Evolutionary conservation across 2,329 filamentous ascomycete species (phyloP).

Genomic region (Domatiomyces catenatus): DNA sequence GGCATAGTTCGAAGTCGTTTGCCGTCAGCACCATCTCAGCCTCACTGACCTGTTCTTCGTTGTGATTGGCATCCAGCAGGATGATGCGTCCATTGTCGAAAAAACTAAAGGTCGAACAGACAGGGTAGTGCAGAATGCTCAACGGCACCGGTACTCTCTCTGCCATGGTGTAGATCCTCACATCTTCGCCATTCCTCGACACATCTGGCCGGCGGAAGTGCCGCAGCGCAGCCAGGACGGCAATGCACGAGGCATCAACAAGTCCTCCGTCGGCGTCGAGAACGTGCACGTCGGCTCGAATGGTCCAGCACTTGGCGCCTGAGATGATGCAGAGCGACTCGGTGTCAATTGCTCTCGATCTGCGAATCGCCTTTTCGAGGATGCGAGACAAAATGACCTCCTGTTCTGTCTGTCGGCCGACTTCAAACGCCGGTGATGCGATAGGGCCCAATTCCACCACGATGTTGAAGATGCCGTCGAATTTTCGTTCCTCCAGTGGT

Average conservation of each 20-base stretch:
- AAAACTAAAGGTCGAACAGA: slow-evolving; percentile 80
- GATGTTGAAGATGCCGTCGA: slow-evolving; percentile 91
- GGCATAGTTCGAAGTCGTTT: slow-evolving; percentile 84
- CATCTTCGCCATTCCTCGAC: slow-evolving; percentile 64
- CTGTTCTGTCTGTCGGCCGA: slow-evolving; percentile 56
- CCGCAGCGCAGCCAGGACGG: slow-evolving; percentile 70
- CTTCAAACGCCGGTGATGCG: slow-evolving; percentile 78
- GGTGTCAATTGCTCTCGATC: slow-evolving; percentile 82
- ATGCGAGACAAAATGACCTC: slow-evolving; percentile 76
- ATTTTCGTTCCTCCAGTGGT: slow-evolving; percentile 74
- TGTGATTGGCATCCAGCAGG: slow-evolving; percentile 31
- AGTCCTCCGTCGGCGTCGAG: slow-evolving; percentile 83
- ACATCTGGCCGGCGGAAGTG: slow-evolving; percentile 89
- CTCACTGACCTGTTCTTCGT: slow-evolving; percentile 41
- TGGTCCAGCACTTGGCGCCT: slow-evolving; percentile 76
- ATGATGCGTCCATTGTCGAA: slow-evolving; percentile 39
- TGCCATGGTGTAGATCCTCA: slow-evolving; percentile 68
- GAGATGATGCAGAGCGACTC: slow-evolving; percentile 91
- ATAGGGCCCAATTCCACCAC: slow-evolving; percentile 82
- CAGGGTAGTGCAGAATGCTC: slow-evolving; percentile 79
- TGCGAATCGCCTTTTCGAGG: slow-evolving; percentile 84
- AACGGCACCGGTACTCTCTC: slow-evolving; percentile 84
- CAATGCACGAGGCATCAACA: slow-evolving; percentile 71
- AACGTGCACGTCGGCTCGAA: slow-evolving; percentile 83
- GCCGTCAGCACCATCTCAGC: slow-evolving; percentile 64